Evolutionary conservation across 768 basidiomycete species (phyloP).

Genomic region (Rhizopogon roseolus): DNA sequence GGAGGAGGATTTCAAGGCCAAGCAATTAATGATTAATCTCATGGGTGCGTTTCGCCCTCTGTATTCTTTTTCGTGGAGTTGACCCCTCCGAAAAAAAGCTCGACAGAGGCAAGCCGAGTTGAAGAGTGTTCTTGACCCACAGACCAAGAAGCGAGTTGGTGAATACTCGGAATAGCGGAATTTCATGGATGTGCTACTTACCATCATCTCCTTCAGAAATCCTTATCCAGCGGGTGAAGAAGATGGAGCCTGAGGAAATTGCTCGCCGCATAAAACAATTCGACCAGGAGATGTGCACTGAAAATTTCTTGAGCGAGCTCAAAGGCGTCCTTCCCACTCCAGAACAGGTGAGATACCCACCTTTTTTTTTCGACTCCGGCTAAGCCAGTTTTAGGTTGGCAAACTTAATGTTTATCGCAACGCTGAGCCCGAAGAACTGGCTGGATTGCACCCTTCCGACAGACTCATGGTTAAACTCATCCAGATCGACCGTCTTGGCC

Average conservation of each 20-base stretch:
- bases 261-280: slow-evolving; percentile 81
- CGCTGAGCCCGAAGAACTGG: slow-evolving; percentile 81
- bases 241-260: slow-evolving; percentile 82
- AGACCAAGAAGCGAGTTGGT: slow-evolving; percentile 94
- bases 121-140: slow-evolving; percentile 84
- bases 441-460: slow-evolving; percentile 88
- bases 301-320: slow-evolving; percentile 85
- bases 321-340: slow-evolving; percentile 87
- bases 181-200: neutral
- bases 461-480: slow-evolving; percentile 96
- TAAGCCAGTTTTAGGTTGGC: slow-evolving; percentile 51
- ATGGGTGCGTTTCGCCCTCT: slow-evolving; percentile 52
- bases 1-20: slow-evolving; percentile 97
- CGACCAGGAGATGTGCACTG: slow-evolving; percentile 81
- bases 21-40: slow-evolving; percentile 86
- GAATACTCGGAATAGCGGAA: slow-evolving; percentile 26
- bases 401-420: slow-evolving; percentile 88
- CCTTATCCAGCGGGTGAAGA: slow-evolving; percentile 82
- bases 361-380: neutral
- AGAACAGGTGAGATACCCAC: slow-evolving; percentile 57
- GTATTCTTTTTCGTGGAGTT: neutral
- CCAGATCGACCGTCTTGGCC: slow-evolving; percentile 83
- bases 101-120: slow-evolving; percentile 85
- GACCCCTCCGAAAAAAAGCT: slow-evolving; percentile 32
- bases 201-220: slow-evolving; percentile 56